These are phyloP conservation scores for Cicer cuneatum DNA, from an alignment of 306 rosid species.

Conservation along the genomic window DNA sequence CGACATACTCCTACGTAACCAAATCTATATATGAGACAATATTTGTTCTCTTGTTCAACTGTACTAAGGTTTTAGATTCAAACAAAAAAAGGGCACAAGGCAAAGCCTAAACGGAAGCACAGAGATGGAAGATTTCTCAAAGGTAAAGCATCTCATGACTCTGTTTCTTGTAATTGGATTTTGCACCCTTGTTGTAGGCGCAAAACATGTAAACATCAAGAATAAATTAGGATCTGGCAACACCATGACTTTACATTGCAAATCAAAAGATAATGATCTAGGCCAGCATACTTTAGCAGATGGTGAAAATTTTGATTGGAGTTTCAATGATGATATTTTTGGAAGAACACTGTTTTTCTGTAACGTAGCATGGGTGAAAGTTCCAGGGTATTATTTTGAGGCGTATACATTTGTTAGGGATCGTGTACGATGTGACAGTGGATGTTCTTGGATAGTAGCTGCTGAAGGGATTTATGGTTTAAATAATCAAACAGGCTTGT, in stretches of 20 bases:
- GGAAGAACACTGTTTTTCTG: conserved; percentile 55
- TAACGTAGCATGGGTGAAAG: conserved; percentile 51
- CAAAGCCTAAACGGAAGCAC: neutral
- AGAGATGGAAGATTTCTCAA: neutral
- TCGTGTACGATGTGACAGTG: conserved; percentile 40
- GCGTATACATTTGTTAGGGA: conserved; percentile 50
- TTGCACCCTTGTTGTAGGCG: conserved; percentile 17
- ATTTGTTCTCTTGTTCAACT: no score
- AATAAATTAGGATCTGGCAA: conserved; percentile 52
- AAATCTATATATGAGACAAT: no score
- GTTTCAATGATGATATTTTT: conserved; percentile 25
- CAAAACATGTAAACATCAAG: conserved; percentile 54
- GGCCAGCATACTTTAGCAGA: conserved; percentile 41
- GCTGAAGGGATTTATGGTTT: conserved; percentile 55
- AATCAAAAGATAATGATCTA: conserved; percentile 51
- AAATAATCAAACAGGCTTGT: conserved; percentile 45
- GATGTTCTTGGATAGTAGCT: conserved; percentile 53
- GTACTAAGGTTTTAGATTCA: no score
- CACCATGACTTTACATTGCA: conserved; percentile 56
- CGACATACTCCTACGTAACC: no score
- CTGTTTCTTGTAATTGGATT: conserved; percentile 43
- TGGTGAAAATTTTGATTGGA: conserved; percentile 52
- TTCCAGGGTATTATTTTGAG: conserved; percentile 39
- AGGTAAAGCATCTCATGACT: conserved; percentile 11
- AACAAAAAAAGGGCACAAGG: no score